Evolutionary conservation across 371 early-diverging fungal species (phyloP).

Genomic region (Actinomortierella ambigua): DNA sequence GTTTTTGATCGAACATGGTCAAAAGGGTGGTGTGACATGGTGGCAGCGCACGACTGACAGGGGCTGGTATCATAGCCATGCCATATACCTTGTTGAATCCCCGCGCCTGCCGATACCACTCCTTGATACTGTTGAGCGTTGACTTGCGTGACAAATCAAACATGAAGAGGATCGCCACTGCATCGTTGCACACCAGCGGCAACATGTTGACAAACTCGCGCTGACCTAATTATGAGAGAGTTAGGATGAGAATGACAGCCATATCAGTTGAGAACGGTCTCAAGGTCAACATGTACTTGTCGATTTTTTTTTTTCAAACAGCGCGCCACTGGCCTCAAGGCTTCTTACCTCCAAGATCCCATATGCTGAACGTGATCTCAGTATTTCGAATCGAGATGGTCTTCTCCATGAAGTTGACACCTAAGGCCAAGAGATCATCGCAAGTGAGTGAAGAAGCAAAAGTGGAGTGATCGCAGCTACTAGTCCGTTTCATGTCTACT

Average conservation of each 20-base stretch:
- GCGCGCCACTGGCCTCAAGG: too few species aligned
- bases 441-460: too few species aligned
- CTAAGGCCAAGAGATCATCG: constrained; percentile 51
- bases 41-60: too few species aligned
- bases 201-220: constrained; percentile 97
- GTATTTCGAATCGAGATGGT: constrained; percentile 89
- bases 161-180: constrained; percentile 94
- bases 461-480: too few species aligned
- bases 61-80: too few species aligned
- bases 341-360: constrained; percentile 96
- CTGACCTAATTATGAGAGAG: constrained; percentile 66
- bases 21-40: too few species aligned
- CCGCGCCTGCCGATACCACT: constrained; percentile 96
- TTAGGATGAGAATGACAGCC: constrained; percentile 6
- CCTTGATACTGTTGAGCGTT: constrained; percentile 91
- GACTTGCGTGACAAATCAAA: constrained; percentile 94
- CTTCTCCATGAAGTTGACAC: constrained; percentile 99
- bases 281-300: too few species aligned
- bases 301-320: too few species aligned
- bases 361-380: constrained; percentile 97
- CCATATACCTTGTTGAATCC: constrained; percentile 93
- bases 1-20: too few species aligned
- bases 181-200: constrained; percentile 95
- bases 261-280: too few species aligned
- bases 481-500: too few species aligned